A percentile compares a stretch with the other conserved stretches of the same genome.
phyloP scores from a whole-genome alignment of 495 filamentous ascomycete genomes.

The Penicillium coprophilum region DNA sequence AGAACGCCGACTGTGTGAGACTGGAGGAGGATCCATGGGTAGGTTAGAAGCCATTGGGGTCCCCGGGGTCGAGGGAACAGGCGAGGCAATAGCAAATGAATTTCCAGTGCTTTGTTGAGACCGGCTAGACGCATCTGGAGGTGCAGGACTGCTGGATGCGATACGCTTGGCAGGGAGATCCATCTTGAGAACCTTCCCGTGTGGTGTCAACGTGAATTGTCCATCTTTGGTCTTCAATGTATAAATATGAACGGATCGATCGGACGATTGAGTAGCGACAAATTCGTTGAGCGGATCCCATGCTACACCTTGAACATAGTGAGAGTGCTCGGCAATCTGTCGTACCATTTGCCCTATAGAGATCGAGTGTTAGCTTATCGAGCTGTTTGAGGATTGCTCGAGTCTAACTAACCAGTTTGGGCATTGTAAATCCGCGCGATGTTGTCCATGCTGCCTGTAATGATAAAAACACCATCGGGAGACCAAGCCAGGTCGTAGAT shows the following conservation, averaged over 20 bases:
- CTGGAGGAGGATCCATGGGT: constrained; percentile 95
- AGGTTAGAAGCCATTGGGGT: constrained; percentile 86
- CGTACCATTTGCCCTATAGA: constrained; percentile 77
- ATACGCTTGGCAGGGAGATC: constrained; percentile 88
- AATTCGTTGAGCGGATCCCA: constrained; percentile 99
- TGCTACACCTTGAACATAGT: constrained; percentile 97
- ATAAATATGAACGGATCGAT: constrained; percentile 97
- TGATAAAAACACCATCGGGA: constrained; percentile 92
- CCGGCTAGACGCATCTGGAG: constrained; percentile 67
- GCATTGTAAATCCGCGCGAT: constrained; percentile 96
- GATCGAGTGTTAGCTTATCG: constrained; percentile 19
- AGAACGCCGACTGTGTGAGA: constrained; percentile 88
- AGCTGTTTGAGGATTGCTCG: not conserved
- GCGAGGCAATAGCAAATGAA: constrained; percentile 68
- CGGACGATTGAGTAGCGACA: constrained; percentile 96
- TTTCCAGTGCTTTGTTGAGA: constrained; percentile 58
- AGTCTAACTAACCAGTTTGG: constrained; percentile 67
- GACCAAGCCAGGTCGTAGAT: constrained; percentile 99
- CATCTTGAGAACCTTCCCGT: constrained; percentile 77
- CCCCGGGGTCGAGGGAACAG: constrained; percentile 88
- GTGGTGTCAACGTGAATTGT: constrained; percentile 81
- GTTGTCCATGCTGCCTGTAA: constrained; percentile 99
- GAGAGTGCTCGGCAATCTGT: constrained; percentile 97
- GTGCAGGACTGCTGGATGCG: constrained; percentile 89
- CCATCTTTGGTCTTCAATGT: constrained; percentile 94